Percentiles rank a stretch among this genome's conserved stretches.
Conservation (phyloP, 2,329 filamentous ascomycete species). For the Fonsecaea multimorphosa region DNA sequence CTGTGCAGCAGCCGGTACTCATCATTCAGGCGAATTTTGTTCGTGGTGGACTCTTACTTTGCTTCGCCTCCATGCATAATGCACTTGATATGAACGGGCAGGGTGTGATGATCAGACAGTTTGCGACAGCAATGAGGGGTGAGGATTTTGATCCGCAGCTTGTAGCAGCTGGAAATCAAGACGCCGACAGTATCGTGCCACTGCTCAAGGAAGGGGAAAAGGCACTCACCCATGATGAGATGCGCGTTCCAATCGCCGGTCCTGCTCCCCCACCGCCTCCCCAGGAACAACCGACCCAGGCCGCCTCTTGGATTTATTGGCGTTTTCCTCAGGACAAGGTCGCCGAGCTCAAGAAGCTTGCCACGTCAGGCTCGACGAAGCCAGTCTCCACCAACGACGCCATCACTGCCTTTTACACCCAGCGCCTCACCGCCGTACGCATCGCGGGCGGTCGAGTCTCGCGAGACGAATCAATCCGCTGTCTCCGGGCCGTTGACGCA, state of each 20-base stretch:
- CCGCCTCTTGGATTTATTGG: slow-evolving; percentile 17
- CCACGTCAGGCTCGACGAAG: not conserved
- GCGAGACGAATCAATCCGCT: slow-evolving; percentile 12
- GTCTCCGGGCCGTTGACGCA: slow-evolving; percentile 17
- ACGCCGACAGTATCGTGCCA: slow-evolving; percentile 20
- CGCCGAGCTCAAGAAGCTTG: slow-evolving; percentile 18
- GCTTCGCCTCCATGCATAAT: slow-evolving; percentile 40
- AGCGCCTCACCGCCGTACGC: slow-evolving; percentile 15
- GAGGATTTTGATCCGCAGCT: slow-evolving; percentile 16
- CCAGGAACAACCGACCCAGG: not conserved
- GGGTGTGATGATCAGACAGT: slow-evolving; percentile 19
- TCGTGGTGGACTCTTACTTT: slow-evolving; percentile 39
- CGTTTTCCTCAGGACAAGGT: slow-evolving; percentile 18
- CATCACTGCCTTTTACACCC: slow-evolving; percentile 12
- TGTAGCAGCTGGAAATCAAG: slow-evolving; percentile 17
- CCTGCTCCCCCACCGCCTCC: not conserved
- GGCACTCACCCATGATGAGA: slow-evolving; percentile 9
- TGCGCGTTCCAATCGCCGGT: not conserved
- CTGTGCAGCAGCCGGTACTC: slow-evolving; percentile 35
- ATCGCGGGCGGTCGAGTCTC: slow-evolving; percentile 7
- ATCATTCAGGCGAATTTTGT: slow-evolving; percentile 42
- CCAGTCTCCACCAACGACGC: slow-evolving; percentile 21
- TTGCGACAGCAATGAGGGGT: slow-evolving; percentile 12
- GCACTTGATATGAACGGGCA: slow-evolving; percentile 38
- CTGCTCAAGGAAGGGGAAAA: slow-evolving; percentile 15